A percentile compares a stretch with the other conserved stretches of the same genome.
Conservation (phyloP, 306 rosid species). For the Cyamopsis tetragonoloba region DNA sequence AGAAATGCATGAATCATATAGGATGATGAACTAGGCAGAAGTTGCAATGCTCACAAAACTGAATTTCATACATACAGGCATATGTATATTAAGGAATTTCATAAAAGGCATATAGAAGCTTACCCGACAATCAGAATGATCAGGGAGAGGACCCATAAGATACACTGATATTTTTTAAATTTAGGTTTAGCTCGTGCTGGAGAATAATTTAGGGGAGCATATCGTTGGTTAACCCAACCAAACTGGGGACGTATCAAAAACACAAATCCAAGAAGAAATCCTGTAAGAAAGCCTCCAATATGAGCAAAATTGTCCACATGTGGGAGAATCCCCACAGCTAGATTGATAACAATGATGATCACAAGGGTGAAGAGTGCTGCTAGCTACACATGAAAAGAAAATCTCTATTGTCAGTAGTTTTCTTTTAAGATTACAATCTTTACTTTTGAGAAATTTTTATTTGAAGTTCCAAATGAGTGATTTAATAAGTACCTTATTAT, state of each 20-base stretch:
- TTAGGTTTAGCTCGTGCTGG: constrained; percentile 45
- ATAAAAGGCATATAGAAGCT: too few relatives aligned
- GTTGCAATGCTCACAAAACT: neutral
- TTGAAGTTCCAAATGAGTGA: neutral
- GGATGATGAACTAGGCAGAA: neutral
- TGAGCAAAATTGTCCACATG: constrained; percentile 97
- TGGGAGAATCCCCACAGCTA: constrained; percentile 94
- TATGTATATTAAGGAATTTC: neutral
- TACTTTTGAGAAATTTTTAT: neutral
- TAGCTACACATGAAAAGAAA: constrained; percentile 44
- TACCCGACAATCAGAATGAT: constrained; percentile 75
- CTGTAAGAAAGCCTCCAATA: constrained; percentile 89
- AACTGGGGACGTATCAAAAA: constrained; percentile 94
- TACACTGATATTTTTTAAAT: constrained; percentile 81
- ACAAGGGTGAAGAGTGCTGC: constrained; percentile 73
- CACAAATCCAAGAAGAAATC: constrained; percentile 91
- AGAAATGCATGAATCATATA: neutral
- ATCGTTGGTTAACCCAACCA: constrained; percentile 84
- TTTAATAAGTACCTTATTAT: constrained; percentile 60
- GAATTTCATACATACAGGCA: neutral
- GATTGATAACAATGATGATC: constrained; percentile 69
- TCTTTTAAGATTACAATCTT: neutral
- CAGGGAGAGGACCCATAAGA: constrained; percentile 73
- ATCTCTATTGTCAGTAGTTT: constrained; percentile 3
- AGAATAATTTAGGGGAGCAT: constrained; percentile 37